Percentiles rank a stretch among this genome's conserved stretches.
phyloP scores from a whole-genome alignment of 257 asterid species.

The Ophiorrhiza pumila region DNA sequence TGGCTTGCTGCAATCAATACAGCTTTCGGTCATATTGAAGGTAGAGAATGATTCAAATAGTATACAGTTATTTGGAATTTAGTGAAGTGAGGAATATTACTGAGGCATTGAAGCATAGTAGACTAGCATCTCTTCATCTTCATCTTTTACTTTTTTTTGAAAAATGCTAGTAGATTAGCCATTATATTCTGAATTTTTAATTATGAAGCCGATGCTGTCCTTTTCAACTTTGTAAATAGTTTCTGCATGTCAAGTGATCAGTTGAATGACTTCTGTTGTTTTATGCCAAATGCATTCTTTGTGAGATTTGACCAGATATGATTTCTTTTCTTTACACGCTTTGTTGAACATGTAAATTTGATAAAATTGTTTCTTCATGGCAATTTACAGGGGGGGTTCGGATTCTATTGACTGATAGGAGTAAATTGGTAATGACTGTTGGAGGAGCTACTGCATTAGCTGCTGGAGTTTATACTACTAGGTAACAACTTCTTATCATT shows the following conservation, averaged over 20 bases:
- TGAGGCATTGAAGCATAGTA: constrained; percentile 15
- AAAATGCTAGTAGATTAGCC: not conserved
- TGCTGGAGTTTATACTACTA: constrained; percentile 95
- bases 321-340: not conserved
- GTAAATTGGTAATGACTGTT: constrained; percentile 78
- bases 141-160: not conserved
- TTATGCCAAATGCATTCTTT: not conserved
- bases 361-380: constrained; percentile 18
- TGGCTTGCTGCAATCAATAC: constrained; percentile 99
- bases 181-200: not conserved
- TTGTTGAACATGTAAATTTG: constrained; percentile 6
- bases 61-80: constrained; percentile 5
- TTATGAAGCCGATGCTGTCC: not conserved
- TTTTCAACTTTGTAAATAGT: not conserved
- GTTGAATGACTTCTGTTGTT: not conserved
- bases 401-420: constrained; percentile 74
- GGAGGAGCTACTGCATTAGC: constrained; percentile 99
- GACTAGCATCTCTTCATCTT: not conserved
- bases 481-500: constrained; percentile 35
- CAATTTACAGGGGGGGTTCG: constrained; percentile 71
- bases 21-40: constrained; percentile 90
- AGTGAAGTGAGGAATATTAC: not conserved
- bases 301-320: not conserved
- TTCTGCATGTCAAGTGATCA: not conserved
- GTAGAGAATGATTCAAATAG: constrained; percentile 30